A percentile compares a stretch with the other conserved stretches of the same genome.
These are phyloP conservation scores for Calvatia gigantea DNA, from an alignment of 768 basidiomycete genomes.

Conservation along the genomic window DNA sequence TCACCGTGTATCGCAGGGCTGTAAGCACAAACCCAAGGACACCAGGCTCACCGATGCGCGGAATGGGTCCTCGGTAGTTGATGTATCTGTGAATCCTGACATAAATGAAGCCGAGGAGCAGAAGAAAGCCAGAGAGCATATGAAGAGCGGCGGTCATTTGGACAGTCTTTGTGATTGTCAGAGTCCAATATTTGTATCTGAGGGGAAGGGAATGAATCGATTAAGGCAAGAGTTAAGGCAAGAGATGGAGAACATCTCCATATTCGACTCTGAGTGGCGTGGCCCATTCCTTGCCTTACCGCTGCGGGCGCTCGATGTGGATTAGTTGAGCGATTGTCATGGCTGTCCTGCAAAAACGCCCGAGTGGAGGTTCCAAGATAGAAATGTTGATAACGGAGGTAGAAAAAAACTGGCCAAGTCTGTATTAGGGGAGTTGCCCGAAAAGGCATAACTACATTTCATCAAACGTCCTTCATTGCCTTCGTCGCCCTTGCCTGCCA, in stretches of 20 bases:
- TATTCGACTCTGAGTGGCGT: no score
- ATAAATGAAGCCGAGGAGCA: conserved; percentile 19
- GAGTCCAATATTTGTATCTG: neutral
- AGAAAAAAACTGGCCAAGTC: no score
- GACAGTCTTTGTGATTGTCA: neutral
- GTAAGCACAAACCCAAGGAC: conserved; percentile 31
- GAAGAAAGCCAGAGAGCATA: conserved; percentile 14
- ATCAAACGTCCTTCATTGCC: no score
- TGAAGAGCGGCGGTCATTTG: conserved; percentile 14
- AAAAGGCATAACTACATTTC: no score
- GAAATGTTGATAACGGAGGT: no score
- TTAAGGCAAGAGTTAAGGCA: neutral
- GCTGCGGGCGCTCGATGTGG: no score
- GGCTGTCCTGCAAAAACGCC: no score
- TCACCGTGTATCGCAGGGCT: conserved; percentile 30
- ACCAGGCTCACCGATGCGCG: conserved; percentile 30
- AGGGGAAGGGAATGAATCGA: neutral
- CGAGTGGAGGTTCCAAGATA: no score
- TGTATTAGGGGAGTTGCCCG: no score
- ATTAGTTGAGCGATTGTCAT: no score
- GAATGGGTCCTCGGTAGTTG: conserved; percentile 27
- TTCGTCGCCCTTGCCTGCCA: no score
- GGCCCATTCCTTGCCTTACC: no score
- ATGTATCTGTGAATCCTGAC: conserved; percentile 24
- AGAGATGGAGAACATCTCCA: neutral